Conservation (phyloP, 2,329 filamentous ascomycete genomes). For the Talaromyces pinophilus region DNA sequence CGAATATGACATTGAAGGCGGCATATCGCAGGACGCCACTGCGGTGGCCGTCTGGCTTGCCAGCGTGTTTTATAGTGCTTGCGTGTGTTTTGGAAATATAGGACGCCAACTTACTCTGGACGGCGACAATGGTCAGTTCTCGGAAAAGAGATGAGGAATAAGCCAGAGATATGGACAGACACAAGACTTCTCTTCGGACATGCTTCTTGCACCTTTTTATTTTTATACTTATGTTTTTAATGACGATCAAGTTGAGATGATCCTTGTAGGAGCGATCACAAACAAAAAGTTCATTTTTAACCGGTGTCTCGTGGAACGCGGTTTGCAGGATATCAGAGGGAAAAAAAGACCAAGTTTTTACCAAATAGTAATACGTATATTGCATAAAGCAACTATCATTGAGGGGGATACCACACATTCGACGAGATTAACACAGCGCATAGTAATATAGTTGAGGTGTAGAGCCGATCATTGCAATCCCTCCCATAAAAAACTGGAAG, state of each 20-base stretch:
- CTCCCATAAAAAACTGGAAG: slow-evolving; percentile 52
- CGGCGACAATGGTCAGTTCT: background rate
- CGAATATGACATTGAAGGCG: slow-evolving; percentile 35
- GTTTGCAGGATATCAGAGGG: background rate
- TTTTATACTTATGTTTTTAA: slow-evolving; percentile 10
- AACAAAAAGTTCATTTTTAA: background rate
- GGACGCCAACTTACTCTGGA: slow-evolving; percentile 71
- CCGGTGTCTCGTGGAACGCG: background rate
- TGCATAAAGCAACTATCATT: background rate
- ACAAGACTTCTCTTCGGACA: background rate
- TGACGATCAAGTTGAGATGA: background rate
- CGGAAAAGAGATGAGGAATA: slow-evolving; percentile 8
- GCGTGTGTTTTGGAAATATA: slow-evolving; percentile 94
- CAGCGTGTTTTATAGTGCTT: slow-evolving; percentile 91
- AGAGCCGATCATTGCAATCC: slow-evolving; percentile 62
- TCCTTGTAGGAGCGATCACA: background rate
- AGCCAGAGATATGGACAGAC: background rate
- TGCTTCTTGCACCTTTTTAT: background rate
- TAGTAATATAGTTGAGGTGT: slow-evolving; percentile 38
- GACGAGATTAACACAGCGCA: background rate
- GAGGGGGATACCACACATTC: background rate
- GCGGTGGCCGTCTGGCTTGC: slow-evolving; percentile 80
- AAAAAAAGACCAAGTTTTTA: background rate
- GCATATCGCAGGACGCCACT: slow-evolving; percentile 55
- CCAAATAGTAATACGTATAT: background rate